These are phyloP conservation scores for Piloderma croceum DNA, from an alignment of 768 basidiomycete species.

Conservation along the genomic window DNA sequence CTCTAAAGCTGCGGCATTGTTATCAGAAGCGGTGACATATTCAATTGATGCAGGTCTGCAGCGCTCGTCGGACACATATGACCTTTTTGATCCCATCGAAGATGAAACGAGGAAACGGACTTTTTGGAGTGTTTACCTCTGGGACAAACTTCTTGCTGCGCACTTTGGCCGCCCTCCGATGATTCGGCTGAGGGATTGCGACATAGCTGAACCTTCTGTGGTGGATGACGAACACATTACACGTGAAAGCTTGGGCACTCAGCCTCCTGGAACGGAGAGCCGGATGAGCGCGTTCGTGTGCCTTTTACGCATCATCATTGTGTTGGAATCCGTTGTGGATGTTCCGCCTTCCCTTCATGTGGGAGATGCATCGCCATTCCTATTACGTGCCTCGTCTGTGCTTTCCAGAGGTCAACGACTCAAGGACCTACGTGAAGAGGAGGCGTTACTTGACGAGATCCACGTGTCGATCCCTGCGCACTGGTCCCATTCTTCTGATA, in stretches of 20 bases:
- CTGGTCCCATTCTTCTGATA: constrained; percentile 79
- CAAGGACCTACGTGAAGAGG: constrained; percentile 73
- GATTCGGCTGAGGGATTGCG: constrained; percentile 83
- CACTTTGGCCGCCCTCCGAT: constrained; percentile 88
- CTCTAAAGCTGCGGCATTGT: constrained; percentile 78
- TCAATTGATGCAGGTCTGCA: constrained; percentile 87
- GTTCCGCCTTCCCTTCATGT: constrained; percentile 62
- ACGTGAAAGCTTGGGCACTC: constrained; percentile 55
- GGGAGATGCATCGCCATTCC: constrained; percentile 70
- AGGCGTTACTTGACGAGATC: constrained; percentile 76
- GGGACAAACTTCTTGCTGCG: constrained; percentile 90
- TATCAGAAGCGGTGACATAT: constrained; percentile 83
- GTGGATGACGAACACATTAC: constrained; percentile 90
- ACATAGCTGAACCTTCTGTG: constrained; percentile 79
- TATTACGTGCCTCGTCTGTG: constrained; percentile 63
- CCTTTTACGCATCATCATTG: constrained; percentile 73
- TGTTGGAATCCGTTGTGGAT: constrained; percentile 84
- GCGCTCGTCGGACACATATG: constrained; percentile 78
- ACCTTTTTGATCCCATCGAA: constrained; percentile 85
- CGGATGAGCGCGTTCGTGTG: constrained; percentile 79
- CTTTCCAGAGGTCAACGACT: constrained; percentile 58
- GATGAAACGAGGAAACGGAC: constrained; percentile 90
- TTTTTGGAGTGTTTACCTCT: constrained; percentile 94
- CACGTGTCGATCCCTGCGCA: constrained; percentile 62
- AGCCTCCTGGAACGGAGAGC: constrained; percentile 67